A percentile compares a stretch with the other conserved stretches of the same genome.
Evolutionary conservation across 495 filamentous ascomycete species (phyloP).

Genomic region (Penicillium pulvis): DNA sequence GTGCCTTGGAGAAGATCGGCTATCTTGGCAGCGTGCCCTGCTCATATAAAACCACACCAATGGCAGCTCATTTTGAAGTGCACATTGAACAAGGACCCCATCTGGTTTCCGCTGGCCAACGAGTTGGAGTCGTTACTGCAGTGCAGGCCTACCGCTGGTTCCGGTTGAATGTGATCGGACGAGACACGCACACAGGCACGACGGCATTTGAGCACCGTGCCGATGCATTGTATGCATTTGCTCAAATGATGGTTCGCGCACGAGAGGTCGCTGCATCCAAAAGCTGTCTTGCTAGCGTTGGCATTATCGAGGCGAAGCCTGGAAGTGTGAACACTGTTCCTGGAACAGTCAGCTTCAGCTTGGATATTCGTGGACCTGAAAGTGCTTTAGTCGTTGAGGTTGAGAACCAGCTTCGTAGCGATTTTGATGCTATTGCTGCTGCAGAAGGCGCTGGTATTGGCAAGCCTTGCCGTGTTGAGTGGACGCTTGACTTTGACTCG

Average conservation of each 20-base stretch:
- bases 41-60: slow-evolving; percentile 61
- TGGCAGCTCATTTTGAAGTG: slow-evolving; percentile 82
- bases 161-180: slow-evolving; percentile 64
- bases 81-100: slow-evolving; percentile 84
- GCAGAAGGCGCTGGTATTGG: slow-evolving; percentile 53
- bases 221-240: slow-evolving; percentile 68
- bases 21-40: slow-evolving; percentile 64
- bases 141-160: slow-evolving; percentile 71
- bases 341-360: slow-evolving; percentile 64
- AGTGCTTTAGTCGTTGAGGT: slow-evolving; percentile 58
- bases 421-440: slow-evolving; percentile 60
- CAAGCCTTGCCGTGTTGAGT: slow-evolving; percentile 59
- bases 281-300: slow-evolving; percentile 67
- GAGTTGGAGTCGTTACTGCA: slow-evolving; percentile 71
- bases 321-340: slow-evolving; percentile 78
- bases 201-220: slow-evolving; percentile 61
- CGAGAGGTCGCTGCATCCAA: slow-evolving; percentile 60
- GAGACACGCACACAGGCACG: slow-evolving; percentile 75
- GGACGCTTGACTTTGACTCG: slow-evolving; percentile 63
- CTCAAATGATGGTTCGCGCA: slow-evolving; percentile 67
- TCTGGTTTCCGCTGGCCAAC: slow-evolving; percentile 60
- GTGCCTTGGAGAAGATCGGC: slow-evolving; percentile 68
- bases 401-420: slow-evolving; percentile 53
- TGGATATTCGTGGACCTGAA: slow-evolving; percentile 69
- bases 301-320: slow-evolving; percentile 66